Percentiles rank a stretch among this genome's conserved stretches.
Conservation (phyloP, 2,329 filamentous ascomycete genomes). For the Alternaria sp. region DNA sequence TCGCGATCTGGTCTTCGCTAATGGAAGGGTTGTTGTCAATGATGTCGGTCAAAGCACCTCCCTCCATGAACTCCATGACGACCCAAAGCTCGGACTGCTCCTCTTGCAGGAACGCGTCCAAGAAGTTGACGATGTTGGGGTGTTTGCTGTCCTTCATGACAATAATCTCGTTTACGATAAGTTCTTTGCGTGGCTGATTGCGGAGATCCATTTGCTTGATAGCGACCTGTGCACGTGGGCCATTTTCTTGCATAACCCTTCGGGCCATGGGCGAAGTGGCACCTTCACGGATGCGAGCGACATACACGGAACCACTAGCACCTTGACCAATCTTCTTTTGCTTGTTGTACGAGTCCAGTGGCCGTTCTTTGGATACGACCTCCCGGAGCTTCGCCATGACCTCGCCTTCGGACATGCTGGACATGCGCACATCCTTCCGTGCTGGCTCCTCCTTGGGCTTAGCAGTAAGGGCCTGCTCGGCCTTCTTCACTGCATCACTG, state of each 20-base stretch:
- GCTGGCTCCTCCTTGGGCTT: slow-evolving; percentile 74
- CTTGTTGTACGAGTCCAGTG: slow-evolving; percentile 94
- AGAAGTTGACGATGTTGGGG: slow-evolving; percentile 97
- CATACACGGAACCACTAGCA: slow-evolving; percentile 96
- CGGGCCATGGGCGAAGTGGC: slow-evolving; percentile 82
- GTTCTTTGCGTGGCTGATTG: slow-evolving; percentile 94
- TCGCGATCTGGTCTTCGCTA: slow-evolving; percentile 95
- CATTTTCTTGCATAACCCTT: slow-evolving; percentile 79
- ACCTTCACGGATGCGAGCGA: slow-evolving; percentile 90
- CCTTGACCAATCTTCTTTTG: slow-evolving; percentile 99
- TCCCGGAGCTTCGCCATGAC: slow-evolving; percentile 96
- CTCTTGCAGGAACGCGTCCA: slow-evolving; percentile 95
- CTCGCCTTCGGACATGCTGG: slow-evolving; percentile 94
- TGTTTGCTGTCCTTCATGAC: slow-evolving; percentile 99
- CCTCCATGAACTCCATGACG: slow-evolving; percentile 99
- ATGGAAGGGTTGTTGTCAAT: slow-evolving; percentile 97
- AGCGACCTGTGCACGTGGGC: slow-evolving; percentile 84
- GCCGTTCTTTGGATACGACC: slow-evolving; percentile 94
- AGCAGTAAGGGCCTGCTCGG: slow-evolving; percentile 81
- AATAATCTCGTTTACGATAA: slow-evolving; percentile 99
- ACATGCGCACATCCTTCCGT: slow-evolving; percentile 95
- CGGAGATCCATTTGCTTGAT: slow-evolving; percentile 99
- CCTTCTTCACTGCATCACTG: slow-evolving; percentile 80
- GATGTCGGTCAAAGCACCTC: slow-evolving; percentile 94
- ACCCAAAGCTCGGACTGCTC: slow-evolving; percentile 98